Conservation (phyloP, 805 yeast genomes). For the Zygotorulaspora danielsina region DNA sequence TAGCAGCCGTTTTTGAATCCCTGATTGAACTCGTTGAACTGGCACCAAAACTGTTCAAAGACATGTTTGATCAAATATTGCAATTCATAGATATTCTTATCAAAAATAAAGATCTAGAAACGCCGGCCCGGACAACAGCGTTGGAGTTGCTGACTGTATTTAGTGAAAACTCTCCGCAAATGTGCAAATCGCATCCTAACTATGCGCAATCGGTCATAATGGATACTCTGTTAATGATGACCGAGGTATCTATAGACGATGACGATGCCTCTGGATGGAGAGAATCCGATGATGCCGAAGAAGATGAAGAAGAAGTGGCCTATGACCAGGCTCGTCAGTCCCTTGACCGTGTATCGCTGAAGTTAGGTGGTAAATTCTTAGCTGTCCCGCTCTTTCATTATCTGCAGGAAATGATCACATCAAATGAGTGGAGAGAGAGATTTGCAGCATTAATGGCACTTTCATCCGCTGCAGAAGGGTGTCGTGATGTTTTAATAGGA, state of each 20-base stretch:
- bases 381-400: constrained; percentile 84
- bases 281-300: constrained; percentile 69
- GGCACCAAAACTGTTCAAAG: constrained; percentile 91
- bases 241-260: constrained; percentile 85
- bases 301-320: constrained; percentile 79
- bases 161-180: constrained; percentile 87
- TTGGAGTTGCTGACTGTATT: constrained; percentile 86
- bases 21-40: constrained; percentile 85
- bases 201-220: constrained; percentile 71
- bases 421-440: constrained; percentile 85
- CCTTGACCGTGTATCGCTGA: constrained; percentile 84
- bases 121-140: constrained; percentile 77
- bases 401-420: constrained; percentile 75
- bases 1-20: constrained; percentile 83
- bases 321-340: constrained; percentile 92
- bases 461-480: constrained; percentile 96
- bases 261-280: constrained; percentile 89
- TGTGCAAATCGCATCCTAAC: constrained; percentile 78
- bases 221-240: constrained; percentile 75
- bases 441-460: constrained; percentile 97
- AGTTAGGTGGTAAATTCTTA: constrained; percentile 74
- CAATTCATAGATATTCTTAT: constrained; percentile 82
- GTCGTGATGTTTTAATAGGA: constrained; percentile 77
- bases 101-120: constrained; percentile 74
- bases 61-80: constrained; percentile 84